phyloP scores from a whole-genome alignment of 2,329 filamentous ascomycete species.

The Clonostachys chloroleuca region DNA sequence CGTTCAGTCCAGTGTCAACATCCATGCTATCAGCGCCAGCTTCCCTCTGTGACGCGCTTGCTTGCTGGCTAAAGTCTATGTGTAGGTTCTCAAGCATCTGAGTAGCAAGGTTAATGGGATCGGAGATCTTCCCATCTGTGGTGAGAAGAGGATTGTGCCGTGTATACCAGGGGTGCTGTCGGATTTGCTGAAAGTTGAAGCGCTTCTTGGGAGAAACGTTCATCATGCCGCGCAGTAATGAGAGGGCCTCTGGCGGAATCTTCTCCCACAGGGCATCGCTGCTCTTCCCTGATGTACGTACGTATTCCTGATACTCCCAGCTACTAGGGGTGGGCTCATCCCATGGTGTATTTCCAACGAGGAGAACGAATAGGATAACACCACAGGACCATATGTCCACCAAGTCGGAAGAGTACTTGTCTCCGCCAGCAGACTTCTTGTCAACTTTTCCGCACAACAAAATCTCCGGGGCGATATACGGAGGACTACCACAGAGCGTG shows the following conservation, averaged over 20 bases:
- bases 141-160: slow-evolving; percentile 74
- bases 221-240: slow-evolving; percentile 90
- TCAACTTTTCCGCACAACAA: slow-evolving; percentile 46
- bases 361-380: slow-evolving; percentile 91
- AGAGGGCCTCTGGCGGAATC: slow-evolving; percentile 69
- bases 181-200: slow-evolving; percentile 83
- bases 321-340: slow-evolving; percentile 83
- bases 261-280: slow-evolving; percentile 82
- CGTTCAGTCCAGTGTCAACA: slow-evolving; percentile 49
- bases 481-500: slow-evolving; percentile 91
- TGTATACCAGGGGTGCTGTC: slow-evolving; percentile 93
- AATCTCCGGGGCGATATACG: slow-evolving; percentile 96
- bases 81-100: slow-evolving; percentile 88
- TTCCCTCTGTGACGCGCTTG: slow-evolving; percentile 39
- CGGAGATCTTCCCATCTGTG: slow-evolving; percentile 66
- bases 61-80: slow-evolving; percentile 77
- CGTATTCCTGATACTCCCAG: slow-evolving; percentile 89
- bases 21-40: slow-evolving; percentile 58
- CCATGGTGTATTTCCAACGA: slow-evolving; percentile 97
- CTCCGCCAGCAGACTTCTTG: slow-evolving; percentile 36
- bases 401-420: slow-evolving; percentile 71
- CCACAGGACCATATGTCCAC: slow-evolving; percentile 97
- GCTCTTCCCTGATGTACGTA: slow-evolving; percentile 73
- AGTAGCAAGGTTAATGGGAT: slow-evolving; percentile 84
- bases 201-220: slow-evolving; percentile 69